Base-by-base conservation (phyloP, 108 stramenopile species). In the Fistulifera pelliculosa region DNA sequence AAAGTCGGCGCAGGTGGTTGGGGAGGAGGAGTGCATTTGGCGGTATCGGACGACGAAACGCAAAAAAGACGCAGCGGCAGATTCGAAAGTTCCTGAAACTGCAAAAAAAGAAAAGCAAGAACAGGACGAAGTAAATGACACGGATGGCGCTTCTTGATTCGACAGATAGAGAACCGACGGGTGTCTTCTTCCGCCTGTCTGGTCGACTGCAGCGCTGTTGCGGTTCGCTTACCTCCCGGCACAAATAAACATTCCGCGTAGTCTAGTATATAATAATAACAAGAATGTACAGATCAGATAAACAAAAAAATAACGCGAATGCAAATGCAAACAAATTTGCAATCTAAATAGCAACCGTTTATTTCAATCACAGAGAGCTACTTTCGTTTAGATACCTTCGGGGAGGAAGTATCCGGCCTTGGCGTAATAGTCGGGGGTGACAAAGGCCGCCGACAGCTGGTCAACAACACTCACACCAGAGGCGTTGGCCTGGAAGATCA, bases 351-450 rank as follows among this genome's bases (percentile, higher is more conserved):
- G 31, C 31, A 35, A 35, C 31, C 31, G n/a, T 35, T 35, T 35
- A 35, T 35, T 35, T 35, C 31, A n/a, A n/a, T n/a, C n/a, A 35
- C 31, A 3, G 31, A 6, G 8, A 35, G 31, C 31, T 35, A 35
- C 31, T 35, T n/a, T 21, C 16, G 18, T 57, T 94, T 94, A 89
- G 82, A 96, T 87, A 61, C 90, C 91, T 49, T 94, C 80, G 35
- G 95, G 91, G 38, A 90, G 69, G 89, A 85, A 94, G 68, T 91
- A 91, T 73, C 93, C 93, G 38, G 86, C 87, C 81, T 85, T 83
- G 60, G 84, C 70, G 38, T 49, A 58, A 59, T 83, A 85, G 43
- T 82, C 87, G 17, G 93, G 93, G 41, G 50, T 38, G 56, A 65
- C 60, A 54, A 98, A 81, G 25, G 86, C 90, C 58, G 79, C 84